phyloP scores from a whole-genome alignment of 2,329 filamentous ascomycete species.

The Venturia oleaginea region DNA sequence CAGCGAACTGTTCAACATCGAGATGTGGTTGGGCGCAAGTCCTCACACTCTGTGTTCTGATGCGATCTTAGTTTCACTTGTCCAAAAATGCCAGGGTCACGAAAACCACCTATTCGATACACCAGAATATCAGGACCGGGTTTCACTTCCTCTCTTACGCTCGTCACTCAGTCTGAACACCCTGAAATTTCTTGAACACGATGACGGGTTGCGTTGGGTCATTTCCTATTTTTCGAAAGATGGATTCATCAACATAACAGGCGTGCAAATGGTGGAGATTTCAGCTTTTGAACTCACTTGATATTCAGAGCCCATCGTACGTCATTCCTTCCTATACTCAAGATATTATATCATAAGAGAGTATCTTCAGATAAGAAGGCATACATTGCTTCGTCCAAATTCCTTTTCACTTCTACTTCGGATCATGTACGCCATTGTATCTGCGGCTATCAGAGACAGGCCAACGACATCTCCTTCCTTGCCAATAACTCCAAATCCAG shows the following conservation, averaged over 20 bases:
- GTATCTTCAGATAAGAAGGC: neutral
- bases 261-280: neutral
- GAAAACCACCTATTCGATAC: neutral
- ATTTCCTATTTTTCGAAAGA: neutral
- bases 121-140: neutral
- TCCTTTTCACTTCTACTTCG: neutral
- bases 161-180: neutral
- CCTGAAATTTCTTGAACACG: neutral
- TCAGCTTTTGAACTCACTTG: neutral
- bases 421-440: neutral
- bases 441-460: neutral
- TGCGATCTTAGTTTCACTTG: constrained; percentile 4
- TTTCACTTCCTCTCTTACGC: neutral
- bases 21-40: neutral
- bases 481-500: neutral
- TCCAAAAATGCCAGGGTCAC: neutral
- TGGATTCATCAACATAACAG: neutral
- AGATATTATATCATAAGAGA: neutral
- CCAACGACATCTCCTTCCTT: neutral
- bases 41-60: neutral
- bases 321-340: neutral
- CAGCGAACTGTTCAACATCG: neutral
- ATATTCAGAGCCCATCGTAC: neutral
- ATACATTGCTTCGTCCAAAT: neutral
- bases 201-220: neutral